A percentile compares a stretch with the other conserved stretches of the same genome.
phyloP scores from a whole-genome alignment of 352 stramenopile species.

The Lagenidium giganteum region DNA sequence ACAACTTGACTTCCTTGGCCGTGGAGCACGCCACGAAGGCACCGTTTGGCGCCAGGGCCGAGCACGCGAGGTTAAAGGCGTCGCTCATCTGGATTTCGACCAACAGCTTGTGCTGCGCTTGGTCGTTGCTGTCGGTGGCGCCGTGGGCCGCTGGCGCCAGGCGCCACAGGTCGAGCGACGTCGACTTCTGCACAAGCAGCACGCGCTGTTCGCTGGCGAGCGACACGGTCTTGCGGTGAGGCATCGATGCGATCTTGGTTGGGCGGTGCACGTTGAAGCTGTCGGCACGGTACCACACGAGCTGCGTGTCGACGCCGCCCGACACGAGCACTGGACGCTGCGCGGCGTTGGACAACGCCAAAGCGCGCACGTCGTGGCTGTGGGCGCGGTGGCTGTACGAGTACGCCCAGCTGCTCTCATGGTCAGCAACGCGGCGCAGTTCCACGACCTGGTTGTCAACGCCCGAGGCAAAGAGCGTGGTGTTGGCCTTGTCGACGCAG shows the following conservation, averaged over 20 bases:
- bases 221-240: slow-evolving; percentile 62
- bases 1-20: slow-evolving; percentile 84
- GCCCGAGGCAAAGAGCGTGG: slow-evolving; percentile 89
- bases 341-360: slow-evolving; percentile 61
- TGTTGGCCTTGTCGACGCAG: slow-evolving; percentile 76
- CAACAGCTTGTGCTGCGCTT: slow-evolving; percentile 63
- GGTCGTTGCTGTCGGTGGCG: slow-evolving; percentile 16
- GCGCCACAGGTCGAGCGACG: slow-evolving; percentile 67
- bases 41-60: slow-evolving; percentile 76
- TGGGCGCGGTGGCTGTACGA: slow-evolving; percentile 86
- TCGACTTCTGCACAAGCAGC: slow-evolving; percentile 70
- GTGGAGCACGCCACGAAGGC: slow-evolving; percentile 86
- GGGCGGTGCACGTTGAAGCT: slow-evolving; percentile 84
- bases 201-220: slow-evolving; percentile 62
- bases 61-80: slow-evolving; percentile 78
- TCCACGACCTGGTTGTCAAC: slow-evolving; percentile 92
- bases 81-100: slow-evolving; percentile 78
- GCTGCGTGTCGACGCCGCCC: slow-evolving; percentile 91
- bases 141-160: slow-evolving; percentile 28
- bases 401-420: slow-evolving; percentile 64
- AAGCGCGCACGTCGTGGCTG: slow-evolving; percentile 86
- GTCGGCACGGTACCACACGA: slow-evolving; percentile 86
- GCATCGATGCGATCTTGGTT: slow-evolving; percentile 87
- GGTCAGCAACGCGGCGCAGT: slow-evolving; percentile 45
- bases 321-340: slow-evolving; percentile 83